Percentiles rank a stretch among this genome's conserved stretches.
Conservation (phyloP, 441 rosid species). For the Corymbia calophylla region DNA sequence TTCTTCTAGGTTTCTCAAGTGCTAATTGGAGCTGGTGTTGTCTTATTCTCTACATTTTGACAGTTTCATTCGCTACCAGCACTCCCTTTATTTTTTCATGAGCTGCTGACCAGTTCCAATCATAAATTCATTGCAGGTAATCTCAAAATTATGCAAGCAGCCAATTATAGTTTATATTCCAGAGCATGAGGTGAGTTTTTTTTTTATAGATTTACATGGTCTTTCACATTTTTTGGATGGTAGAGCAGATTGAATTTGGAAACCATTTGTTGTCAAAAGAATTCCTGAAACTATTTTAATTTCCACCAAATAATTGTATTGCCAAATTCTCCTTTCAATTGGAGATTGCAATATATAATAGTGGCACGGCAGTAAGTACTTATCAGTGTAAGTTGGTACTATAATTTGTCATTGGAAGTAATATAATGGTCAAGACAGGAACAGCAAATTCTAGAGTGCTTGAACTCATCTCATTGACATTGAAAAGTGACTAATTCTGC, state of each 20-base stretch:
- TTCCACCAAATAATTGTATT: not conserved
- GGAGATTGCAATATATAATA: not conserved
- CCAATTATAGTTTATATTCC: constrained; percentile 74
- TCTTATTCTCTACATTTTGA: not conserved
- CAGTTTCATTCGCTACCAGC: not conserved
- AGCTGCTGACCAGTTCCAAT: constrained; percentile 3
- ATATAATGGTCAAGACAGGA: not conserved
- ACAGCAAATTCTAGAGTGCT: not conserved
- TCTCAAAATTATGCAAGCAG: constrained; percentile 70
- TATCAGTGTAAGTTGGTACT: not conserved
- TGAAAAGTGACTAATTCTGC: not conserved
- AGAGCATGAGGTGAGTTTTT: constrained; percentile 63
- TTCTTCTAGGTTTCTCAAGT: not conserved
- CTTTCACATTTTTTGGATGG: not conserved
- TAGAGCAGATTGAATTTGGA: not conserved
- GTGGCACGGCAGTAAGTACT: not conserved
- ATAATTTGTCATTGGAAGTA: not conserved
- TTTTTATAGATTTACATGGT: not conserved
- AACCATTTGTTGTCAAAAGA: not conserved
- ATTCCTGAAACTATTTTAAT: not conserved
- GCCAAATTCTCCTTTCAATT: not conserved
- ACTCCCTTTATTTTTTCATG: not conserved
- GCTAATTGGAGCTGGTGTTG: not conserved
- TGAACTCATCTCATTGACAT: not conserved
- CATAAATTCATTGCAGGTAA: constrained; percentile 37